Evolutionary conservation across 176 grass and related monocot genomes (phyloP).

Genomic region (Miscanthus lutarioriparius): DNA sequence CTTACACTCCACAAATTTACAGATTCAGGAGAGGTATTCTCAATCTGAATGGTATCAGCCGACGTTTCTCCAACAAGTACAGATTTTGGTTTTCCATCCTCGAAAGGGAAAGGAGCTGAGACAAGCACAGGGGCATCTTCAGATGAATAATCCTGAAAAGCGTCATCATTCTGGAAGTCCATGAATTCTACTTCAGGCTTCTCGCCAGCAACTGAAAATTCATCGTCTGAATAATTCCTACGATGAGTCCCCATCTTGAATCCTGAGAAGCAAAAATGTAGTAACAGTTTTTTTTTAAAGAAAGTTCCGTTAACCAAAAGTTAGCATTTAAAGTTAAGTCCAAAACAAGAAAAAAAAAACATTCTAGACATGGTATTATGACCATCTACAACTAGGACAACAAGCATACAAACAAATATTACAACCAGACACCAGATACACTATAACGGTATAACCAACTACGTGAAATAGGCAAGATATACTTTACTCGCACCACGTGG

Average conservation of each 20-base stretch:
- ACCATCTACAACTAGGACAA: neutral
- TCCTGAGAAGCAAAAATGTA: constrained; percentile 17
- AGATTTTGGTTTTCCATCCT: constrained; percentile 65
- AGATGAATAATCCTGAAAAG: constrained; percentile 53
- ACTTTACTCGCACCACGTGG: neutral
- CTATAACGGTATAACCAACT: neutral
- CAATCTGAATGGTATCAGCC: constrained; percentile 49
- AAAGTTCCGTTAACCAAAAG: neutral
- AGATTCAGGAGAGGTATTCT: constrained; percentile 66
- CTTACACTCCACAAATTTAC: constrained; percentile 74
- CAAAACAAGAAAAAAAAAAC: neutral
- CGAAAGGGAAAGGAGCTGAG: constrained; percentile 73
- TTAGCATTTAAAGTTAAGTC: neutral
- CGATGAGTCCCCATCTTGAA: constrained; percentile 46
- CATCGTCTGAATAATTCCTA: constrained; percentile 59
- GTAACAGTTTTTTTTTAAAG: neutral
- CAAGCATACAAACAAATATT: neutral
- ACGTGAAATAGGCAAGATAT: neutral
- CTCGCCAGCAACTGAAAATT: constrained; percentile 65
- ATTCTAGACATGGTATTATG: neutral
- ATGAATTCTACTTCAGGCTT: constrained; percentile 88
- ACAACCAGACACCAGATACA: neutral
- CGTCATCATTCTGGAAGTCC: constrained; percentile 73
- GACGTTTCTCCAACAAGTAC: constrained; percentile 68
- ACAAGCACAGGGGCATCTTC: constrained; percentile 65